A percentile compares a stretch with the other conserved stretches of the same genome.
Evolutionary conservation across 2,329 filamentous ascomycete genomes (phyloP).

Genomic region (Verticillium zaregamsianum): DNA sequence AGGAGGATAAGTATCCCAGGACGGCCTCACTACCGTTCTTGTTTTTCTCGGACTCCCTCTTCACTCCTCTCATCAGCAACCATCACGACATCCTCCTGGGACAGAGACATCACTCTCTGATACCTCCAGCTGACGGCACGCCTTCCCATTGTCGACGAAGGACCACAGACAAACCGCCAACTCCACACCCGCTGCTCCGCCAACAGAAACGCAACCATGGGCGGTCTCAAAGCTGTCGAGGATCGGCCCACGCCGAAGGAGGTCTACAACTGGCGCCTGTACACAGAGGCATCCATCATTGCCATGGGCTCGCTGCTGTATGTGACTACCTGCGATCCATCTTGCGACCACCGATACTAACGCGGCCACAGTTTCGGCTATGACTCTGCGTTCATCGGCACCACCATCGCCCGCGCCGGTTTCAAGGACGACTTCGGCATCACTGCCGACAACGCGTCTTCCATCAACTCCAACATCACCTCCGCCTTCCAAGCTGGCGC

Average conservation of each 20-base stretch:
- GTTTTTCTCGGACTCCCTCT: not conserved
- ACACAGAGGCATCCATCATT: conserved; percentile 42
- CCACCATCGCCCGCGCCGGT: conserved; percentile 43
- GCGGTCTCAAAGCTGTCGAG: conserved; percentile 42
- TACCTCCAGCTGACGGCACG: not conserved
- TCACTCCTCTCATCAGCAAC: not conserved
- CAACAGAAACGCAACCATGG: conserved; percentile 19
- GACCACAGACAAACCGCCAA: not conserved
- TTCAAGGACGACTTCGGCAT: conserved; percentile 40
- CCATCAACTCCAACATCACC: conserved; percentile 39
- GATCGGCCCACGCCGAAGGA: conserved; percentile 51
- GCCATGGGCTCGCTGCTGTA: conserved; percentile 40
- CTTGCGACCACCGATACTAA: not conserved
- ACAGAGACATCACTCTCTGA: not conserved
- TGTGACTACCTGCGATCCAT: conserved; percentile 4
- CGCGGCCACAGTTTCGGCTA: conserved; percentile 39
- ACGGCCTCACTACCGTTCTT: not conserved
- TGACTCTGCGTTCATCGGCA: conserved; percentile 50
- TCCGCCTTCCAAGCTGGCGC: conserved; percentile 44
- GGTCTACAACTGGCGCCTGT: conserved; percentile 50
- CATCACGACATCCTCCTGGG: not conserved
- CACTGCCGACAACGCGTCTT: conserved; percentile 19
- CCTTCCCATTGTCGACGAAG: not conserved
- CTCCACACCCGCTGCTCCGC: not conserved
- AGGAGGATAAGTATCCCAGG: conserved; percentile 2